Evolutionary conservation across 2,329 filamentous ascomycete genomes (phyloP), one percentile per base, ranked within the genome.

Genomic region (Colletotrichum tropicale): DNA sequence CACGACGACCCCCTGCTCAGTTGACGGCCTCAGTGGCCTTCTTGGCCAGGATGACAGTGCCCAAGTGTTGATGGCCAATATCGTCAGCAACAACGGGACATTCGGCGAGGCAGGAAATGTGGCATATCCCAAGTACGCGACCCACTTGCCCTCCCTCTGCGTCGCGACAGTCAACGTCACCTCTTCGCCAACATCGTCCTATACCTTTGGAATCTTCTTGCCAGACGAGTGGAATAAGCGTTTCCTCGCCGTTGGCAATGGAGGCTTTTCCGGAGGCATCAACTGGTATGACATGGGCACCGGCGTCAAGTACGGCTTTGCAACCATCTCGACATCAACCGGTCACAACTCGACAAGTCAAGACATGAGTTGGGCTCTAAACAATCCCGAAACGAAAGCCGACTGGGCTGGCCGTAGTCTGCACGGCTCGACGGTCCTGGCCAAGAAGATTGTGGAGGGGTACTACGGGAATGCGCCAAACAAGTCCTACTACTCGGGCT

Each of bases 401-500:
- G 86, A 87, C 70, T 88, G 85, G 82, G 84, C 84, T 18, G 85
- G 81, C 77, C 82, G 85, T 9, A 81, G 85, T 9, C 70, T 86
- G 13, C 90, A 91, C 78, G 88, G 87, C 9, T 87, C 87, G 9
- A 91, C 91, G 79, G 70, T 83, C 12, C 80, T 86, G 8, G 85
- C 84, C 5, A 90, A 90, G 77, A 61, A 84, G 26, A 78, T 90
- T 34, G 84, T 85, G 2, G 77, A 85, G 21, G 79, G 80, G 6
- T 90, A 87, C 79, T 90, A 90, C 74, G 79, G 81, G 16, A 55
- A 69, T 5, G 16, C 68, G 6, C 81, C 83, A 10, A 81, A 82
- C 5, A 87, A 87, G 78, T 87, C 84, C n/a, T 90, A 90, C 78
- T 90, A 88, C 78, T 81, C 85, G 12, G 89, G 89, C 34, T 91